phyloP scores from a whole-genome alignment of 2,329 filamentous ascomycete species.

The Fusarium sublunatum region DNA sequence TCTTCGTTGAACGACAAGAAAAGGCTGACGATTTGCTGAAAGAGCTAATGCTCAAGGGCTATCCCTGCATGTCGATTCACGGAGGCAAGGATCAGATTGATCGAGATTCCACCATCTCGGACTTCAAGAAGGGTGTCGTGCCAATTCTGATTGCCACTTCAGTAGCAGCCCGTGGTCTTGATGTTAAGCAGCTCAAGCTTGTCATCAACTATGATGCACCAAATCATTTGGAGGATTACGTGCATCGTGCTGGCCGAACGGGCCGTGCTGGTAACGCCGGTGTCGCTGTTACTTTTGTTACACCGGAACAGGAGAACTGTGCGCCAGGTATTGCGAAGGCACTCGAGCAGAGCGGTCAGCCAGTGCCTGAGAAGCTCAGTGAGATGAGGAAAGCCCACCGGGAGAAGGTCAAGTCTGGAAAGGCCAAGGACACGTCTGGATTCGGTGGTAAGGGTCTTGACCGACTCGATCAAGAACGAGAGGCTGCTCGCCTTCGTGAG shows the following conservation, averaged over 20 bases:
- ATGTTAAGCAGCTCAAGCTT: constrained; percentile 94
- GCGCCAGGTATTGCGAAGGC: constrained; percentile 90
- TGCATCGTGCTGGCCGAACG: constrained; percentile 92
- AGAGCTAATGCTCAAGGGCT: constrained; percentile 84
- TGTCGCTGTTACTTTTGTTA: constrained; percentile 93
- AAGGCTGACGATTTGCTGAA: constrained; percentile 84
- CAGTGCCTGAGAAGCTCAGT: constrained; percentile 76
- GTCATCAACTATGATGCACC: constrained; percentile 96
- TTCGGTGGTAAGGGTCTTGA: constrained; percentile 97
- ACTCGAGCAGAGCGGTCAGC: constrained; percentile 88
- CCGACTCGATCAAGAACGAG: constrained; percentile 88
- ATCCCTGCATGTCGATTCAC: constrained; percentile 92
- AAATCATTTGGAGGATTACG: constrained; percentile 95
- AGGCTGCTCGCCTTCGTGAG: constrained; percentile 86
- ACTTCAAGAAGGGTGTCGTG: constrained; percentile 92
- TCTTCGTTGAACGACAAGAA: constrained; percentile 94
- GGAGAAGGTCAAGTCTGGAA: constrained; percentile 91
- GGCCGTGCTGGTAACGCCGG: constrained; percentile 94
- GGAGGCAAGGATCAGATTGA: constrained; percentile 95
- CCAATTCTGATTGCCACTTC: constrained; percentile 95
- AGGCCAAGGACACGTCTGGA: constrained; percentile 87
- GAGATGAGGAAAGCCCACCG: constrained; percentile 79
- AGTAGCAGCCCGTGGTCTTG: constrained; percentile 91
- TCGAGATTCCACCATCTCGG: constrained; percentile 88
- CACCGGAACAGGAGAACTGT: constrained; percentile 90